These are phyloP conservation scores for Botrytis fragariae DNA, from an alignment of 2,329 filamentous ascomycete genomes.

Conservation along the genomic window DNA sequence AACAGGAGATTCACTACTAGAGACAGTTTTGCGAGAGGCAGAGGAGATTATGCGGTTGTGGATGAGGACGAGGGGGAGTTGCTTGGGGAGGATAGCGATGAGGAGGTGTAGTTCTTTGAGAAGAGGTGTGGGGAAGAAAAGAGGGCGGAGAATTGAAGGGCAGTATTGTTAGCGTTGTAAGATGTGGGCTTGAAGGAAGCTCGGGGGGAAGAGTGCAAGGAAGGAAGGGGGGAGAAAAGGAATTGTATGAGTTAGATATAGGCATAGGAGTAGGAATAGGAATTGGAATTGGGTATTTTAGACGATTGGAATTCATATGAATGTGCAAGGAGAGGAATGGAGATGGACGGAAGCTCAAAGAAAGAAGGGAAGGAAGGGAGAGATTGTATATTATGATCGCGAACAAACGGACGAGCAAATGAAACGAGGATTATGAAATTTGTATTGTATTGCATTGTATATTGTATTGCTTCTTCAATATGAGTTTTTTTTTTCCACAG, in stretches of 20 bases:
- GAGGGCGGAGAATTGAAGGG: not conserved
- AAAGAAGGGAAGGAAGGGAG: not conserved
- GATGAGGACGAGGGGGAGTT: constrained; percentile 94
- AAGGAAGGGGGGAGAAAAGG: no score
- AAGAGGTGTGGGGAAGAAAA: not conserved
- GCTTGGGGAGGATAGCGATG: constrained; percentile 88
- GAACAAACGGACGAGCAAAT: not conserved
- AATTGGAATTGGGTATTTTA: constrained; percentile 4
- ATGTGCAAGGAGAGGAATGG: not conserved
- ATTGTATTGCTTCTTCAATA: not conserved
- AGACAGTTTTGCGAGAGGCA: constrained; percentile 81
- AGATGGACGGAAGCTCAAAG: not conserved
- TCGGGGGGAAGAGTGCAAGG: not conserved
- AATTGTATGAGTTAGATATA: not conserved
- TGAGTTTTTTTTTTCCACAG: no score
- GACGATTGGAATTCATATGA: not conserved
- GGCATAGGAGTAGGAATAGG: not conserved
- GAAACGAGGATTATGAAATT: not conserved
- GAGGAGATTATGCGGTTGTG: constrained; percentile 83
- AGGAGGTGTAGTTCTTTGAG: constrained; percentile 59
- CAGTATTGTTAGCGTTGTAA: not conserved
- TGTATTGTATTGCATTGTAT: not conserved
- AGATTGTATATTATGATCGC: not conserved
- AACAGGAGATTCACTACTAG: constrained; percentile 72
- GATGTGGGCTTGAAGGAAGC: not conserved